These are phyloP conservation scores for Pythium phragmitis DNA, from an alignment of 352 stramenopile species.

Conservation along the genomic window DNA sequence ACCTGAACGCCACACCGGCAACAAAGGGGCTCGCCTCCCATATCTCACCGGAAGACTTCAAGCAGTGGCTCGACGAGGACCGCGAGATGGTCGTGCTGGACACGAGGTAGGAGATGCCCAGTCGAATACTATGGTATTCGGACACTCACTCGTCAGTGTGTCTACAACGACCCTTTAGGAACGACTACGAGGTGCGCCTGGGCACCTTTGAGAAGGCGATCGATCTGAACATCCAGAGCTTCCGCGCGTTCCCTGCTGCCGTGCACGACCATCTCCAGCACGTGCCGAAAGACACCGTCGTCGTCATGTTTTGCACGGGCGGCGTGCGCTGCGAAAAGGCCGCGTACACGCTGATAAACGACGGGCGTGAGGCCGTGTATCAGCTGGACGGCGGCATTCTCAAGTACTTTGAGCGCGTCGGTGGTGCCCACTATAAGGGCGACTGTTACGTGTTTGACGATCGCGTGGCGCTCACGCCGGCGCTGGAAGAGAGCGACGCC, in stretches of 20 bases:
- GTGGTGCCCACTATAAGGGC: conserved; percentile 61
- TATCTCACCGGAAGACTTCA: conserved; percentile 63
- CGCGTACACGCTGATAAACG: conserved; percentile 57
- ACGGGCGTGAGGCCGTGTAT: conserved; percentile 58
- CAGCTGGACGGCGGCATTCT: conserved; percentile 77
- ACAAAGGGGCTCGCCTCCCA: conserved; percentile 52
- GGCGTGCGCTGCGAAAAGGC: conserved; percentile 77
- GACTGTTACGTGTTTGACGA: conserved; percentile 85
- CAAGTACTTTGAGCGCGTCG: conserved; percentile 79
- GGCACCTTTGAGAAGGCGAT: conserved; percentile 72
- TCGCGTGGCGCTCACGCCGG: conserved; percentile 62
- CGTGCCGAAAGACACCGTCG: conserved; percentile 64
- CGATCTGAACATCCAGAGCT: conserved; percentile 71
- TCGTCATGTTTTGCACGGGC: conserved; percentile 84
- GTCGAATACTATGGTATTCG: background rate
- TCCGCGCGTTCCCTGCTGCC: conserved; percentile 52
- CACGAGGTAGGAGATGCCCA: conserved; percentile 36
- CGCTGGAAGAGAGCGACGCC: conserved; percentile 42
- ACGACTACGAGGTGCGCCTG: conserved; percentile 76
- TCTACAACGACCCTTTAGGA: conserved; percentile 28
- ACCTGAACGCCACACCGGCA: conserved; percentile 41
- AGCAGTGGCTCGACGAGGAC: conserved; percentile 57
- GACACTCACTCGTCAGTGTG: background rate
- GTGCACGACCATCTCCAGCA: conserved; percentile 41
- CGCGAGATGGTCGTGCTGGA: conserved; percentile 73